These are phyloP conservation scores for Penicillium pancosmium DNA, from an alignment of 495 filamentous ascomycete species.

Conservation along the genomic window DNA sequence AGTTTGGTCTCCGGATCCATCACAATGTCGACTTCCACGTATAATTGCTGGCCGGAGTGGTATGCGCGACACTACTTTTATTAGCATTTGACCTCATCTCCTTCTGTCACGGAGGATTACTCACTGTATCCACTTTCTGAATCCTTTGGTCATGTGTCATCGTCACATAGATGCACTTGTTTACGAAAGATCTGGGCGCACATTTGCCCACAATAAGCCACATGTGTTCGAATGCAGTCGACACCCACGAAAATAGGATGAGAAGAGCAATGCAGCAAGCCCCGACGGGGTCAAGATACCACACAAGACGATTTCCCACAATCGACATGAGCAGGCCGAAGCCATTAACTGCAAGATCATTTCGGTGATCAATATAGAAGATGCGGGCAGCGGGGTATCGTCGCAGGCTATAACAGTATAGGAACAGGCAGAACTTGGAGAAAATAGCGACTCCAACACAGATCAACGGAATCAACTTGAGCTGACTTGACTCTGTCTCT, in stretches of 20 bases:
- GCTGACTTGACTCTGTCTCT: slow-evolving; percentile 34
- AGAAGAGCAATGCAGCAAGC: slow-evolving; percentile 57
- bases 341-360: slow-evolving; percentile 57
- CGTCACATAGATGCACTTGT: slow-evolving; percentile 59
- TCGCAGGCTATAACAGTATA: slow-evolving; percentile 54
- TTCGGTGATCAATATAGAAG: slow-evolving; percentile 59
- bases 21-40: slow-evolving; percentile 61
- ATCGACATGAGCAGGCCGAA: slow-evolving; percentile 59
- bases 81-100: neutral
- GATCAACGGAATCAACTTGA: slow-evolving; percentile 53
- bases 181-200: slow-evolving; percentile 55
- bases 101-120: slow-evolving; percentile 11
- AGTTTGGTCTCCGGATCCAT: slow-evolving; percentile 54
- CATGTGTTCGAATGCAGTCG: slow-evolving; percentile 59
- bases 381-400: slow-evolving; percentile 56
- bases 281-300: slow-evolving; percentile 59
- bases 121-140: slow-evolving; percentile 53
- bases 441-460: slow-evolving; percentile 56
- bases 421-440: slow-evolving; percentile 36
- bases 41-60: slow-evolving; percentile 57
- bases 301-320: slow-evolving; percentile 53
- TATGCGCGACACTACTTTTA: slow-evolving; percentile 45
- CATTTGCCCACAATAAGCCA: slow-evolving; percentile 59
- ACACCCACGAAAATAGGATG: slow-evolving; percentile 57
- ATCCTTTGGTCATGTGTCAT: slow-evolving; percentile 56